Conservation (phyloP, 345 rosid genomes). For the Corymbia maculata region DNA sequence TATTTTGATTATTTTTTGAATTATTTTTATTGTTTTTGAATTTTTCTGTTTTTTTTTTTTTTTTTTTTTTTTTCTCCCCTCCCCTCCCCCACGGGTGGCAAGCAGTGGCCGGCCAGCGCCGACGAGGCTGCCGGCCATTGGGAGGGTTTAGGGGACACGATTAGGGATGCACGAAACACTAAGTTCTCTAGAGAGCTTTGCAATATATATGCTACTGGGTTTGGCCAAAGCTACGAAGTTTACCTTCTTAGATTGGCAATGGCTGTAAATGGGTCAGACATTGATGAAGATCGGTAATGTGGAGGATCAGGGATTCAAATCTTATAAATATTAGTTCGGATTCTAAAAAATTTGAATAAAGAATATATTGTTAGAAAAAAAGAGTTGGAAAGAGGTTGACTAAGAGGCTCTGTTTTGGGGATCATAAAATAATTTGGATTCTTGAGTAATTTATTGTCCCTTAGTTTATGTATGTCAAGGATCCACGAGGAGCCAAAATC, state of each 20-base stretch:
- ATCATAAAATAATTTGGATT: neutral
- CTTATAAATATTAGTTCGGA: neutral
- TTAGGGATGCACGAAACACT: fast-evolving
- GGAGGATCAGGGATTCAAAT: neutral
- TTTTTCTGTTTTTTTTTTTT: too few species aligned
- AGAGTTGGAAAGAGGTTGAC: neutral
- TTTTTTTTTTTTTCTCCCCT: too few species aligned
- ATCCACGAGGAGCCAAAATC: neutral
- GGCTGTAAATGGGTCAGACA: neutral
- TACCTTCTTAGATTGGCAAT: neutral
- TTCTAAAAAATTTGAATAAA: neutral
- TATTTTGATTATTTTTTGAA: too few species aligned
- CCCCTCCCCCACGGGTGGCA: too few species aligned
- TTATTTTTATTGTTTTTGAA: too few species aligned
- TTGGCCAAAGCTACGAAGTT: neutral
- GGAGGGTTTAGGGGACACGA: fast-evolving
- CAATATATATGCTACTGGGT: neutral
- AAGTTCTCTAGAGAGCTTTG: neutral
- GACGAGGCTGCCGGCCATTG: too few species aligned
- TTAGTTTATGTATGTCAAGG: neutral
- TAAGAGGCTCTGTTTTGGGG: neutral
- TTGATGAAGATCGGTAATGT: neutral
- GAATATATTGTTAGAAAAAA: neutral
- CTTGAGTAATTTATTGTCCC: neutral
- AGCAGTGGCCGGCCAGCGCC: too few species aligned